phyloP scores from a whole-genome alignment of 2,329 filamentous ascomycete species.

The Aspergillus quadrilineatus region DNA sequence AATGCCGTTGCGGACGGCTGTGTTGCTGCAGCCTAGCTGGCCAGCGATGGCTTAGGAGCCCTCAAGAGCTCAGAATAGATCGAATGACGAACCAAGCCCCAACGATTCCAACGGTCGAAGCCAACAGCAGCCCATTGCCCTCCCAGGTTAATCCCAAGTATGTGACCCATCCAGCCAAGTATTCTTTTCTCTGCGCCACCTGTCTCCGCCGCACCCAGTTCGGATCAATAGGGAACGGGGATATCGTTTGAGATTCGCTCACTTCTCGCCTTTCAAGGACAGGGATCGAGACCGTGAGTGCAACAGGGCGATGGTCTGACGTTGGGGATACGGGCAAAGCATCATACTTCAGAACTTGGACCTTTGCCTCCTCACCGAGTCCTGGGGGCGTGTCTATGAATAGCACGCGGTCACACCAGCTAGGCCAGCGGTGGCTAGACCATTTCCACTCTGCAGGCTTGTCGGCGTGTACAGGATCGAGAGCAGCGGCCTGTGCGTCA shows the following conservation, averaged over 20 bases:
- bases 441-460: slow-evolving; percentile 62
- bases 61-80: slow-evolving; percentile 26
- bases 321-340: slow-evolving; percentile 71
- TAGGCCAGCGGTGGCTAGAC: slow-evolving; percentile 79
- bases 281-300: slow-evolving; percentile 67
- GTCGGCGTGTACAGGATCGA: slow-evolving; percentile 25
- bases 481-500: slow-evolving; percentile 41
- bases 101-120: slow-evolving; percentile 37
- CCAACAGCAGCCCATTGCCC: slow-evolving; percentile 44
- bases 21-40: not conserved
- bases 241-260: slow-evolving; percentile 35
- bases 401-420: slow-evolving; percentile 90
- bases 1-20: not conserved
- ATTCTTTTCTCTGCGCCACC: slow-evolving; percentile 57
- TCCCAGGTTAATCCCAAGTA: slow-evolving; percentile 54
- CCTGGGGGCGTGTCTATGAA: slow-evolving; percentile 65
- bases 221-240: slow-evolving; percentile 59
- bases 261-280: slow-evolving; percentile 40
- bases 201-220: slow-evolving; percentile 56
- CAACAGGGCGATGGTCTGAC: slow-evolving; percentile 86
- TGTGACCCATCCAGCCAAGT: slow-evolving; percentile 58
- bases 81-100: slow-evolving; percentile 45
- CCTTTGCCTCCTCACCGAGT: slow-evolving; percentile 34
- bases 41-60: not conserved
- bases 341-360: slow-evolving; percentile 10